phyloP scores from a whole-genome alignment of 768 basidiomycete species.

The Leccinum imitatum region DNA sequence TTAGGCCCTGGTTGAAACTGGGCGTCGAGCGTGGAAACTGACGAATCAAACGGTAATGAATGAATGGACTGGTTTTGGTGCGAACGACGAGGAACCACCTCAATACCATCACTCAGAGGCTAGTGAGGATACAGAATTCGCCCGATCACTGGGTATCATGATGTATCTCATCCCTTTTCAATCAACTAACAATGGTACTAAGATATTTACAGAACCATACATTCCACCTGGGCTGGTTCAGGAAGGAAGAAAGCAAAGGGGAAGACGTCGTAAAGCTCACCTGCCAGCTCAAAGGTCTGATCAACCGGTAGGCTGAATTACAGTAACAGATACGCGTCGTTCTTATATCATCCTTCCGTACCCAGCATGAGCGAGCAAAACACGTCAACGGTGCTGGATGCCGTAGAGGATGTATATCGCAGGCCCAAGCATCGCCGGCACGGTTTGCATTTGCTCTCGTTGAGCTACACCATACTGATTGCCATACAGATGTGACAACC shows the following conservation, averaged over 20 bases:
- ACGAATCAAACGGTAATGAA: slow-evolving; percentile 25
- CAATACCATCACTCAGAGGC: neutral
- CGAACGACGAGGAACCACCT: neutral
- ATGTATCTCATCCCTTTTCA: slow-evolving; percentile 4
- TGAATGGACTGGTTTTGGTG: slow-evolving; percentile 41
- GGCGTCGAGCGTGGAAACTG: slow-evolving; percentile 20
- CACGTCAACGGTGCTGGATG: slow-evolving; percentile 68
- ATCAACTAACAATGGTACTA: neutral
- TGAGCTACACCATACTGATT: slow-evolving; percentile 9
- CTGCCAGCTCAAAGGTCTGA: slow-evolving; percentile 78
- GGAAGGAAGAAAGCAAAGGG: slow-evolving; percentile 41
- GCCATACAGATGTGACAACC: slow-evolving; percentile 70
- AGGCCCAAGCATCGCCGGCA: slow-evolving; percentile 75
- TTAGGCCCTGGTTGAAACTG: too few species aligned
- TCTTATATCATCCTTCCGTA: neutral
- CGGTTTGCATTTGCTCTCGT: slow-evolving; percentile 44
- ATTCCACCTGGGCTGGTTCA: slow-evolving; percentile 70
- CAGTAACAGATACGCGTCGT: neutral
- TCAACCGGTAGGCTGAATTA: slow-evolving; percentile 65
- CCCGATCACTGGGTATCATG: slow-evolving; percentile 11
- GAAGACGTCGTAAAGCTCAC: slow-evolving; percentile 56
- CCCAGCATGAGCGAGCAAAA: slow-evolving; percentile 88
- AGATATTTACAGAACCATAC: slow-evolving; percentile 48
- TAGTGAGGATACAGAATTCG: neutral
- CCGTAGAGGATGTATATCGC: slow-evolving; percentile 75